Conservation (phyloP, 768 basidiomycete species). For the Psilocybe cyanescens region DNA sequence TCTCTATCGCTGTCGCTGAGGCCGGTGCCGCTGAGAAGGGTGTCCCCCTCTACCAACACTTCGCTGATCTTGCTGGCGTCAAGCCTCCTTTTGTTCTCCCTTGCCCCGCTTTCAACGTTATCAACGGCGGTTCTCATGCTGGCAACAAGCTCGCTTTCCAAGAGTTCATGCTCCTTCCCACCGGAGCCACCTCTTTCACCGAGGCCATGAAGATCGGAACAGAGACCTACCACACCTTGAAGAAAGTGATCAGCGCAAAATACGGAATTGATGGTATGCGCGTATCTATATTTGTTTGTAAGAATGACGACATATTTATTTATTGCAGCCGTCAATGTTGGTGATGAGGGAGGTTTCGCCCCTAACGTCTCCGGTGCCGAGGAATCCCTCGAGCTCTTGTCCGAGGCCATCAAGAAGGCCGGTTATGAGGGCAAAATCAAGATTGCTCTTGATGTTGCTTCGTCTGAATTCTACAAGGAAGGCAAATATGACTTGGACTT, state of each 20-base stretch:
- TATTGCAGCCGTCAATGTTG: constrained; percentile 90
- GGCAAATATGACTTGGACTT: constrained; percentile 99
- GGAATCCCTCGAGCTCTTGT: constrained; percentile 94
- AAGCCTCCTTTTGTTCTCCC: constrained; percentile 94
- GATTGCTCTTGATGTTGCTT: constrained; percentile 98
- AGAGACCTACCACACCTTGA: constrained; percentile 96
- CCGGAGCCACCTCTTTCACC: constrained; percentile 87
- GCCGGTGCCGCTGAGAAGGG: constrained; percentile 96
- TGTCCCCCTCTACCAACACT: constrained; percentile 94
- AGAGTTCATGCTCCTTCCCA: constrained; percentile 99
- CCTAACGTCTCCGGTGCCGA: constrained; percentile 98
- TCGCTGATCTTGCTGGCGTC: constrained; percentile 94
- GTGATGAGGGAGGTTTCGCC: constrained; percentile 99
- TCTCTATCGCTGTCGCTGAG: constrained; percentile 93
- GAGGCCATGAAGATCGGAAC: constrained; percentile 99
- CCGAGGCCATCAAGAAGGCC: constrained; percentile 96
- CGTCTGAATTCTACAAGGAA: constrained; percentile 99
- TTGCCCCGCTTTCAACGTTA: constrained; percentile 95
- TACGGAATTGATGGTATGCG: constrained; percentile 94
- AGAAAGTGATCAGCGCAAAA: constrained; percentile 99
- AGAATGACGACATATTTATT: constrained; percentile 16
- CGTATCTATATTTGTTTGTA: constrained; percentile 14
- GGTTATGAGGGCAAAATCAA: constrained; percentile 99
- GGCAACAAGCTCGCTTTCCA: constrained; percentile 99
- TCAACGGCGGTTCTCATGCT: constrained; percentile 99